Base-by-base conservation (phyloP, 1,284 basidiomycete genomes). In the Ustilago curta region DNA sequence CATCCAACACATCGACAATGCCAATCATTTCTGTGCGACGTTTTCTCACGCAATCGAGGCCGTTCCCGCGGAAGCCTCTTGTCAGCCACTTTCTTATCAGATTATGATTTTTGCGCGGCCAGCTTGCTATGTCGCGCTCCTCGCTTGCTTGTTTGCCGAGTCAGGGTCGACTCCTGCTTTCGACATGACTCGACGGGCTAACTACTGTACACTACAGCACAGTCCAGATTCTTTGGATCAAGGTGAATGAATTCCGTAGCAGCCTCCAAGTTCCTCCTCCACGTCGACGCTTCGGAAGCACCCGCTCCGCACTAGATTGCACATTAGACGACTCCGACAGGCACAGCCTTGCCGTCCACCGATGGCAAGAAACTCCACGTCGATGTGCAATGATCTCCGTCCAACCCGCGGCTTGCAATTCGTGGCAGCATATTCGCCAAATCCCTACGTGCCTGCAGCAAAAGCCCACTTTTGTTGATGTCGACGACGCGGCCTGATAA, bases 71-170 rank as follows among this genome's bases (percentile, higher is more conserved):
- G 35, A 37, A 37, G 35, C 35, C n/a, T 43, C 42, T 9, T 19
- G 42, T 43, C 35, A 37, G 35, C 35, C 1, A n/a, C 8, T 11
- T 23, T 25, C 57, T 59, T 59, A 59, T 59, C 57, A 35, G 57
- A 59, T 59, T 51, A 37, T 57, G 3, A 4, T 12, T 16, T 27
- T 16, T 8, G 25, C 14, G 44, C 44, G 44, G 14, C 44, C 35
- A 37, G 12, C 35, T 37, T 14, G 35, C 35, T 2, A 14, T 37
- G 35, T 37, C 35, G 32, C 57, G 57, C 32, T 11, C 40, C 49
- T 59, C 50, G 58, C 48, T 59, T 44, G 57, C 39, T 27, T n/a
- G 37, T 1, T 40, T 57, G 18, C 42, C 55, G 44, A 57, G 55
- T 39, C 55, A 57, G 45, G 55, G 7, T 40, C 37, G 25, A 43